Conservation (phyloP, 2,329 filamentous ascomycete genomes). For the Atkinsonella hypoxylon region DNA sequence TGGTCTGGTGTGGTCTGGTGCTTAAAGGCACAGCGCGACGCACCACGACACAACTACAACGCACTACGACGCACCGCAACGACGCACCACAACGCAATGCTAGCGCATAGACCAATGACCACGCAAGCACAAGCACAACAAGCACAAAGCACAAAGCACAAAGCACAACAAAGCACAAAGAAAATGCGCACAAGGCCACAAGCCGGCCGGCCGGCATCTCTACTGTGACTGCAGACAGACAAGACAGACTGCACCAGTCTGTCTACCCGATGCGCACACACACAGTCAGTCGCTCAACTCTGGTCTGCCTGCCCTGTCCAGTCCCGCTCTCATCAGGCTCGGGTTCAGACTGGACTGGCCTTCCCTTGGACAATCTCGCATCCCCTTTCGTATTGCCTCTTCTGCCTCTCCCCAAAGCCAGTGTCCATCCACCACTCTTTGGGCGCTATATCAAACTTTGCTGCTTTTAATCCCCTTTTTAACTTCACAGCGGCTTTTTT, state of each 20-base stretch:
- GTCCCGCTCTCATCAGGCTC: conserved; percentile 2
- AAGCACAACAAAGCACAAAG: no score
- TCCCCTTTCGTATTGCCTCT: background rate
- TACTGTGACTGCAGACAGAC: no score
- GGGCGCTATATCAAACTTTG: background rate
- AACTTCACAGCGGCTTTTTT: background rate
- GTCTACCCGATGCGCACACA: no score
- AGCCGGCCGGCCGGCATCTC: no score
- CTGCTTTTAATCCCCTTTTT: background rate
- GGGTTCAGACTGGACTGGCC: background rate
- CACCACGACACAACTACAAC: background rate
- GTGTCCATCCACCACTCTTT: background rate
- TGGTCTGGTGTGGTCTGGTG: no score
- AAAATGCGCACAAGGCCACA: no score
- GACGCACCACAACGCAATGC: background rate
- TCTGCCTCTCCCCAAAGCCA: background rate
- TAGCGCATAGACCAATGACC: background rate
- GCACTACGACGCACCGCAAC: background rate
- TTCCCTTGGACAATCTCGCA: background rate
- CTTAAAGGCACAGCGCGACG: background rate
- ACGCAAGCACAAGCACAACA: background rate
- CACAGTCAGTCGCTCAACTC: background rate
- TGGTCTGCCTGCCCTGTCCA: background rate
- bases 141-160: no score
- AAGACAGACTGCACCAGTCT: background rate